Percentiles rank a stretch among this genome's conserved stretches.
These are phyloP conservation scores for Scleroderma citrinum DNA, from an alignment of 768 basidiomycete species.

Conservation along the genomic window DNA sequence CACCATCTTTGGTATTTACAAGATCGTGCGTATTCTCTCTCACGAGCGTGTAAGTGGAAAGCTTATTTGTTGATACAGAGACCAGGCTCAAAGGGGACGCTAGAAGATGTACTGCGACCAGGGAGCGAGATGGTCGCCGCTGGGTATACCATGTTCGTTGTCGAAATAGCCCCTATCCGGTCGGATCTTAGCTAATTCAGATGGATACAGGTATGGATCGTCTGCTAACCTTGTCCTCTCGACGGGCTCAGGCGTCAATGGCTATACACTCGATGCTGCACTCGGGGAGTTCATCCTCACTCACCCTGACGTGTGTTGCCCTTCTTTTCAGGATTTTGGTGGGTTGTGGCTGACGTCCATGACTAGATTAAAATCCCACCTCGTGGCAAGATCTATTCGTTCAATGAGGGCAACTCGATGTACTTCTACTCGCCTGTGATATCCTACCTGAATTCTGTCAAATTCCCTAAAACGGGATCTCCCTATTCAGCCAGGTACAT, in stretches of 20 bases:
- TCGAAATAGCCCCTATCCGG: not conserved
- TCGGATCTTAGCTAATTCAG: conserved; percentile 9
- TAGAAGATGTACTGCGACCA: conserved; percentile 87
- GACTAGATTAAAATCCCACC: conserved; percentile 87
- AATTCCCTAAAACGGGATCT: conserved; percentile 69
- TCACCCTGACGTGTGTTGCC: conserved; percentile 74
- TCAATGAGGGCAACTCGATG: conserved; percentile 97
- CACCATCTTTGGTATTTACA: conserved; percentile 96
- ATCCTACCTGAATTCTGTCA: conserved; percentile 86
- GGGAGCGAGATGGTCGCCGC: conserved; percentile 97
- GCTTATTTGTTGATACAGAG: conserved; percentile 36
- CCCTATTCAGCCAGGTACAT: conserved; percentile 94
- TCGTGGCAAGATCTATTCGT: conserved; percentile 98
- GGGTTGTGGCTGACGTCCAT: not conserved
- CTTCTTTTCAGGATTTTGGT: not conserved
- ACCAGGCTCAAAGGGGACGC: conserved; percentile 69
- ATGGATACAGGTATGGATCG: conserved; percentile 67
- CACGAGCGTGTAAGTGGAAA: not conserved
- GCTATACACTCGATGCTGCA: conserved; percentile 93
- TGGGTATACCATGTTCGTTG: conserved; percentile 89
- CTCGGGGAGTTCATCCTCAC: conserved; percentile 99
- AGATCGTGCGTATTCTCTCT: conserved; percentile 53
- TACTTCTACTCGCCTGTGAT: conserved; percentile 83
- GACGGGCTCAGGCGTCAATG: conserved; percentile 94
- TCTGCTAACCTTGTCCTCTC: conserved; percentile 95